Percentiles rank a stretch among this genome's conserved stretches.
Conservation (phyloP, 2,329 filamentous ascomycete species). For the Calonectria montana region DNA sequence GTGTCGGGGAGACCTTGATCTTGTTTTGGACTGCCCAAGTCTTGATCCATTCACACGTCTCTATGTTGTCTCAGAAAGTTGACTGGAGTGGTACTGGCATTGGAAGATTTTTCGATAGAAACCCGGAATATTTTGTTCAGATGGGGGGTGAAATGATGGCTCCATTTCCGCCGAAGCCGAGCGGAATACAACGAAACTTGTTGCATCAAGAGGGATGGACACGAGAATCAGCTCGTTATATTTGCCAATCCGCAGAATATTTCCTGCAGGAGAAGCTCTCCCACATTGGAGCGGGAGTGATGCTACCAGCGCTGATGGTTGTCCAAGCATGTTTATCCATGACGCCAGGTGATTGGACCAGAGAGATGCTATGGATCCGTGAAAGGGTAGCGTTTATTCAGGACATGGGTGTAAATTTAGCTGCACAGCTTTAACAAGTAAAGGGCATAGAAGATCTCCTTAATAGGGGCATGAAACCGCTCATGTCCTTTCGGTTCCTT, state of each 20-base stretch:
- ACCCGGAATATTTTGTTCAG: background rate
- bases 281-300: background rate
- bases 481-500: background rate
- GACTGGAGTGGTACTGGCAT: background rate
- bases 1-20: conserved; percentile 14
- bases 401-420: conserved; percentile 2
- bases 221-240: conserved; percentile 1
- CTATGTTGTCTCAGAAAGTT: background rate
- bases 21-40: conserved; percentile 17
- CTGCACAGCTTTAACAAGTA: background rate
- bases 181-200: background rate
- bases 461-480: background rate
- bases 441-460: too few species aligned
- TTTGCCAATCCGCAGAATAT: conserved; percentile 21
- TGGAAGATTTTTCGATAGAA: background rate
- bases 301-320: conserved; percentile 11
- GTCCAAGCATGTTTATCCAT: background rate
- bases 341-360: background rate
- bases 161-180: background rate
- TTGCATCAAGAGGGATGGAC: background rate
- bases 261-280: background rate
- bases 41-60: conserved; percentile 4
- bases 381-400: background rate
- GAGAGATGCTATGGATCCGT: conserved; percentile 4
- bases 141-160: too few species aligned